Evolutionary conservation across 208 protist species (phyloP).

Genomic region (Sergeia podlipaevii): DNA sequence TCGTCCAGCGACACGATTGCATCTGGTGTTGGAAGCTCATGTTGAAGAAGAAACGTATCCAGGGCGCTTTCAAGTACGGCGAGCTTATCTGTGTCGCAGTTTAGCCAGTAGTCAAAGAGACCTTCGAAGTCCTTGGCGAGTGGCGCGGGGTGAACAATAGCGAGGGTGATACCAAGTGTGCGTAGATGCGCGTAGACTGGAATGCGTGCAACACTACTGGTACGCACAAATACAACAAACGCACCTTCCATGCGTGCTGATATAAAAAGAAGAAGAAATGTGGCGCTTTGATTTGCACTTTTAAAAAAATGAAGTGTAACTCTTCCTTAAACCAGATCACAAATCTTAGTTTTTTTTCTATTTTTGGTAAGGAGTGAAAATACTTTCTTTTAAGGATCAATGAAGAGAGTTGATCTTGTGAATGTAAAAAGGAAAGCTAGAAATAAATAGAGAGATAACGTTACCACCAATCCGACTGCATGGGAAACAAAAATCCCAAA

Average conservation of each 20-base stretch:
- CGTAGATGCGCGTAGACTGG: constrained; percentile 59
- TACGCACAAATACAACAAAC: constrained; percentile 62
- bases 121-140: constrained; percentile 30
- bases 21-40: constrained; percentile 16
- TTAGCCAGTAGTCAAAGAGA: constrained; percentile 47
- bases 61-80: constrained; percentile 21
- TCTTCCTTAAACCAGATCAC: no score
- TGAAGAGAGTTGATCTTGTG: not conserved
- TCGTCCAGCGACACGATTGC: constrained; percentile 84
- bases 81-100: constrained; percentile 49
- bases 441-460: constrained; percentile 10
- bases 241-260: constrained; percentile 36
- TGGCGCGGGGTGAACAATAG: constrained; percentile 45
- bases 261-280: constrained; percentile 4
- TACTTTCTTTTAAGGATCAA: no score
- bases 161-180: constrained; percentile 26
- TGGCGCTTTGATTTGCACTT: not conserved
- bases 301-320: not conserved
- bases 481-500: no score
- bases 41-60: constrained; percentile 15
- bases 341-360: not conserved
- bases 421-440: constrained; percentile 1
- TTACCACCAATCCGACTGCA: no score
- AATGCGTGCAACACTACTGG: constrained; percentile 57
- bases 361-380: constrained; percentile 1